phyloP scores from a whole-genome alignment of 2,329 filamentous ascomycete species.

The Venturia asperata region DNA sequence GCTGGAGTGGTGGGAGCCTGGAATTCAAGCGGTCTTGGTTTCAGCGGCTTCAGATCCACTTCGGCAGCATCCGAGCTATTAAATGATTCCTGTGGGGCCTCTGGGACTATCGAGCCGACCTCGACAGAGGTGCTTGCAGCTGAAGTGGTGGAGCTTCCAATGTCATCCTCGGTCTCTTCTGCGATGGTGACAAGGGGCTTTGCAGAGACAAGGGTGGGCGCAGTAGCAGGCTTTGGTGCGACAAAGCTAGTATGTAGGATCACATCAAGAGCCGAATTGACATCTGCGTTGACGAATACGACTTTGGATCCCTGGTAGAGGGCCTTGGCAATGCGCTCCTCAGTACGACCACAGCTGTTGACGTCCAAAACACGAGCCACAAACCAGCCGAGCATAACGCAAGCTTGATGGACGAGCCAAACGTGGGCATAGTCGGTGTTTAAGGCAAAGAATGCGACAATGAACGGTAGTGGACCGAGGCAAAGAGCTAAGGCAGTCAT shows the following conservation, averaged over 20 bases:
- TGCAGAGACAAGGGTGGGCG: neutral
- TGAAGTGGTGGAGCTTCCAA: too few species aligned
- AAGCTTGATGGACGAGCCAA: neutral
- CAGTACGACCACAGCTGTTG: constrained; percentile 2
- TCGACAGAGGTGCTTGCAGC: neutral
- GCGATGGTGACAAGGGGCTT: neutral
- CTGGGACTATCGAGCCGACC: neutral
- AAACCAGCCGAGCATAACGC: neutral
- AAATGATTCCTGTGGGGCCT: neutral
- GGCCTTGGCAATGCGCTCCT: constrained; percentile 1
- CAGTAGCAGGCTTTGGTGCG: constrained; percentile 5
- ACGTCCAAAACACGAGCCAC: neutral
- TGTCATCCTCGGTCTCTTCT: neutral
- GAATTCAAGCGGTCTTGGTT: neutral
- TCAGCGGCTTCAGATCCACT: neutral
- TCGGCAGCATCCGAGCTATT: neutral
- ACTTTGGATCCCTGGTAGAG: neutral
- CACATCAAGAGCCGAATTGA: neutral
- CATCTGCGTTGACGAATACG: constrained; percentile 6
- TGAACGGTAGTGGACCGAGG: neutral
- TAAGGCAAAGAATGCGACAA: neutral
- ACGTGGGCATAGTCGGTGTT: neutral
- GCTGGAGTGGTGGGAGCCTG: neutral
- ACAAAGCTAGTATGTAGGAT: constrained; percentile 3
- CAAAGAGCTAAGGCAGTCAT: neutral